Conservation (phyloP, 345 rosid genomes). For the Eucalyptus pauciflora region DNA sequence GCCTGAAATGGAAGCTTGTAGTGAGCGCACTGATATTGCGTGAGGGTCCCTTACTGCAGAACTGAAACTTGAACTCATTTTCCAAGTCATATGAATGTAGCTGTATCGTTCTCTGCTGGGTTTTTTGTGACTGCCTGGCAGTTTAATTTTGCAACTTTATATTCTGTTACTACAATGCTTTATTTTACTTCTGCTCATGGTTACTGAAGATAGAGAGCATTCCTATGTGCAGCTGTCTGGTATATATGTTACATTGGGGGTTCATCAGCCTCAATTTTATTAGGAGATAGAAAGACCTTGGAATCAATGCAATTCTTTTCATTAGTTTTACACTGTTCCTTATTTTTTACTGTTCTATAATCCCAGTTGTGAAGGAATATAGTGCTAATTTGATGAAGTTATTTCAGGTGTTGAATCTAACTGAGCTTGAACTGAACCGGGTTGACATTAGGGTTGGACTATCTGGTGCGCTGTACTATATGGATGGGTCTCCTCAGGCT, state of each 20-base stretch:
- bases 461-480: slow-evolving; percentile 81
- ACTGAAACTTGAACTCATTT: neutral
- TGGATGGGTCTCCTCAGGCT: slow-evolving; percentile 98
- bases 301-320: neutral
- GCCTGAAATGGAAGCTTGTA: neutral
- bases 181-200: neutral
- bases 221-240: neutral
- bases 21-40: neutral
- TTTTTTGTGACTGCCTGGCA: neutral
- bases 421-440: slow-evolving; percentile 84
- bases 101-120: neutral
- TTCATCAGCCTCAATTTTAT: neutral
- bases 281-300: neutral
- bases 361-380: neutral
- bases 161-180: neutral
- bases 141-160: neutral
- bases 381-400: neutral
- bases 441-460: slow-evolving; percentile 94
- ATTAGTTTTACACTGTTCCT: neutral
- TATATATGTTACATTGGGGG: neutral
- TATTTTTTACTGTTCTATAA: neutral
- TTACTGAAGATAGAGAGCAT: neutral
- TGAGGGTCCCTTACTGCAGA: neutral
- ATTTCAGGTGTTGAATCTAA: slow-evolving; percentile 80
- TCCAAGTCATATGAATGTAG: neutral